Base-by-base conservation (phyloP, 2,329 filamentous ascomycete species). In the Talaromyces sp. region DNA sequence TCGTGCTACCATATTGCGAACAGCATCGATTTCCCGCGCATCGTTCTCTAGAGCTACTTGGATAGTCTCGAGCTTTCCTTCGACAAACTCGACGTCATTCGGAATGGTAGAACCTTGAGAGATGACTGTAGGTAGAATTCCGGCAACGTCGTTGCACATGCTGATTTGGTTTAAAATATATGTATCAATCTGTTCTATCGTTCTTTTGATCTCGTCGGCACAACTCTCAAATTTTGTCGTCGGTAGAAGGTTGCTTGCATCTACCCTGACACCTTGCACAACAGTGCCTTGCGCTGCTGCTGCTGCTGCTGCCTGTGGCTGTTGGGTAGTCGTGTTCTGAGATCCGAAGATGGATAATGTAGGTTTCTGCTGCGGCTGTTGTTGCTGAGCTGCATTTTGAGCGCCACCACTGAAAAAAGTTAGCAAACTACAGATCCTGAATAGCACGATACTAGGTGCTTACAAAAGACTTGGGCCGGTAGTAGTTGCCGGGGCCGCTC, bases 161-260 rank as follows among this genome's bases (percentile, higher is more conserved):
- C 84, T 83, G 70, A 96, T 92, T 72, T 95, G 92, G 60, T 84
- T 83, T 69, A 91, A 86, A 69, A 99, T 93, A 67, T 88, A 86
- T 63, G 85, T 84, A 76, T 99, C 93, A 66, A 96, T 86, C 9
- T 82, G 78, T 66, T 91, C 86, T 65, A 99, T 90, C 67, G 91
- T 80, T 66, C 87, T 85, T 72, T 96, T 92, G 16, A 96, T 81
- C 33, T 91, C 86, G 67, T 93, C 89, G 64, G 90, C 86, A 31
- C 96, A 87, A 75, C 96, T 93, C 72, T 92, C 91, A 80, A 95
- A 97, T 65, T 95, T 91, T 3, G 92, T 96, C 0, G 93, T 96
- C 16, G 90, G 89, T 59, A 92, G 87, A 64, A 98, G 81, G 72
- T 90, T 91, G 69, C 85, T 85, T 59, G 90, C 78, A 75, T 95